Base-by-base conservation (phyloP, 441 rosid genomes). In the Pelargonium myrrhifolium region DNA sequence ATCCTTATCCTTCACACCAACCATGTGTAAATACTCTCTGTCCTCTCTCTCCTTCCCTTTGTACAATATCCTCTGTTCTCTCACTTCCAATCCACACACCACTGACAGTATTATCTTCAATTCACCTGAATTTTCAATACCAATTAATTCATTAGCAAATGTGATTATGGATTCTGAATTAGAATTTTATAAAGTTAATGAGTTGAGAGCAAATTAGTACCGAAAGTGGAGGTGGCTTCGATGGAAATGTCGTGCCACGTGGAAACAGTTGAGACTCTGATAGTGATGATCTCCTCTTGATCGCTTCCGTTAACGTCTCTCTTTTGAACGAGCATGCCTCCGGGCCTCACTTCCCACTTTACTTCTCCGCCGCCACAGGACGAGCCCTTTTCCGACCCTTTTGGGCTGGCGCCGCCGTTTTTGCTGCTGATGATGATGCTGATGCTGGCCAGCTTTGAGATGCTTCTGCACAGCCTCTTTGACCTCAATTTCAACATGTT, bases 251-350 rank as follows among this genome's bases (percentile, higher is more conserved):
- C 78, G 76, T 85, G 93, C 70, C 76, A 84, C 66, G 81, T 79
- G 47, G 90, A 75, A 70, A 87, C 84, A 49, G 90, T 85, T 2
- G 95, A 87, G 78, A 90, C 86, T 77, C 86, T 87, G 9, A 89
- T 28, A 2, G 85, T 76, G 77, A 91, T 87, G 75, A 78, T 40
- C 73, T 66, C 72, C 31, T 86, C 86, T 10, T 77, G 86, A 21
- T 24, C 65, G 51, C 76, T 67, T 40, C 71, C 80, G 45, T 72
- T 66, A 24, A 49, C 56, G 20, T 87, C 92, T 77, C 96, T 84
- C 82, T 85, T 89, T 40, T 93, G 98, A 72, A 93, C 98, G 37
- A 93, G 92, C 98, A 93, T 86, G 6, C 97, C 98, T 26, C 97
- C 97, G 39, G 97, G 97, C 72, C 96, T 78, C 51, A 88, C 82